Evolutionary conservation across 495 filamentous ascomycete genomes (phyloP).

Genomic region (Xylaria nigripes): DNA sequence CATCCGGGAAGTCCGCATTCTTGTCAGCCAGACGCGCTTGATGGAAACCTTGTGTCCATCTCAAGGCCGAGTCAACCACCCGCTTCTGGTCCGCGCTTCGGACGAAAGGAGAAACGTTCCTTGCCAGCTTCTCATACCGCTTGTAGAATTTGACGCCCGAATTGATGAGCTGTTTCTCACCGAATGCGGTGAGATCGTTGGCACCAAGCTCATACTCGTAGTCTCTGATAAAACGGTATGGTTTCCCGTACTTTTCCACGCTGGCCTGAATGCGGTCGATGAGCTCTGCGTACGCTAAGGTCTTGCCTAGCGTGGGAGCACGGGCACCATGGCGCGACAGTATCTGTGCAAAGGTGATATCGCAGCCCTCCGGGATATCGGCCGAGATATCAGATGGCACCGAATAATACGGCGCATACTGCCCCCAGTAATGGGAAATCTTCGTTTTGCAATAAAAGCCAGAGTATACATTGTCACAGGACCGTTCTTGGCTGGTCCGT

Average conservation of each 20-base stretch:
- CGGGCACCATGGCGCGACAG: constrained; percentile 80
- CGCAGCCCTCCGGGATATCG: constrained; percentile 52
- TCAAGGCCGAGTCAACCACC: constrained; percentile 63
- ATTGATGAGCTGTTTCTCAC: constrained; percentile 63
- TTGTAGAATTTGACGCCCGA: constrained; percentile 67
- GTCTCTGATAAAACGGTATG: constrained; percentile 54
- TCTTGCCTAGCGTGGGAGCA: constrained; percentile 61
- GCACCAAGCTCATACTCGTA: constrained; percentile 68
- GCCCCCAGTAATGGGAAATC: constrained; percentile 70
- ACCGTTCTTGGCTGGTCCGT: constrained; percentile 13
- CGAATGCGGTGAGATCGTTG: constrained; percentile 66
- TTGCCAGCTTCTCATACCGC: constrained; percentile 55
- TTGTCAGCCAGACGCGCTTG: constrained; percentile 43
- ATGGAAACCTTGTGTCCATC: constrained; percentile 66
- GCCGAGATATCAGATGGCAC: constrained; percentile 55
- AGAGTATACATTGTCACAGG: constrained; percentile 50
- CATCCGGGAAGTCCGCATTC: constrained; percentile 19
- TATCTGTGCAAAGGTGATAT: constrained; percentile 67
- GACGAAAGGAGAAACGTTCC: constrained; percentile 54
- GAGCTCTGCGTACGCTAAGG: constrained; percentile 44
- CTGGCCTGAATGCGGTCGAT: constrained; percentile 53
- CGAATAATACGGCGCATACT: constrained; percentile 76
- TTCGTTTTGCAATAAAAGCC: constrained; percentile 50
- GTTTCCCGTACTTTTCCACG: constrained; percentile 47
- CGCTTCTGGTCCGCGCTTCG: constrained; percentile 61